Percentiles rank a stretch among this genome's conserved stretches.
Conservation (phyloP, 257 asterid genomes). For the Ajuga chamaepitys region DNA sequence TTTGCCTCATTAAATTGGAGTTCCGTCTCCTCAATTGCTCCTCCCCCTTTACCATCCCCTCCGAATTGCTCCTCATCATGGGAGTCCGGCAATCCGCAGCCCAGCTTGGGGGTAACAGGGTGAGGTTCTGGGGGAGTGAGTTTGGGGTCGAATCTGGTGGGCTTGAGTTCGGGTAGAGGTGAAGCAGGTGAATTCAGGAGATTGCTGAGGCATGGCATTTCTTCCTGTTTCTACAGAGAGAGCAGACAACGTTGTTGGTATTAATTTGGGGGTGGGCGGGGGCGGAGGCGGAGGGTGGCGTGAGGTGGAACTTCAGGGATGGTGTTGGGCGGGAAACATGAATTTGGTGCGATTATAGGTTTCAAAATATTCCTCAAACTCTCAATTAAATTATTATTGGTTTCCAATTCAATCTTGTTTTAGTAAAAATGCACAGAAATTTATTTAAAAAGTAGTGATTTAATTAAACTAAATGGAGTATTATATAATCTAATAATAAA, state of each 20-base stretch:
- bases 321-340: constrained; percentile 50
- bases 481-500: too few species aligned
- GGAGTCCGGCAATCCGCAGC: neutral
- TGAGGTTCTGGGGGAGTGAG: constrained; percentile 8
- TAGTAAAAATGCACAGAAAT: too few species aligned
- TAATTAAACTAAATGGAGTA: too few species aligned
- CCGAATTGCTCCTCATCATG: neutral
- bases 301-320: constrained; percentile 1
- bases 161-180: constrained; percentile 21
- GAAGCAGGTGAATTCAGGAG: constrained; percentile 17
- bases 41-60: constrained; percentile 3
- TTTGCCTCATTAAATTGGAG: constrained; percentile 3
- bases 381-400: neutral
- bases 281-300: neutral
- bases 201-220: constrained; percentile 45
- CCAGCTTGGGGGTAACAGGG: neutral
- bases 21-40: neutral
- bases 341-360: constrained; percentile 12
- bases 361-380: neutral
- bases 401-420: too few species aligned
- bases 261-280: neutral
- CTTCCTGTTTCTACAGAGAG: neutral
- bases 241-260: neutral
- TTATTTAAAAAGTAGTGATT: too few species aligned
- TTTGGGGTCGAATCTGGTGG: constrained; percentile 3